A percentile compares a stretch with the other conserved stretches of the same genome.
These are phyloP conservation scores for Yamadazyma kanchanaburiensis DNA, from an alignment of 1,139 yeast species.

Conservation along the genomic window DNA sequence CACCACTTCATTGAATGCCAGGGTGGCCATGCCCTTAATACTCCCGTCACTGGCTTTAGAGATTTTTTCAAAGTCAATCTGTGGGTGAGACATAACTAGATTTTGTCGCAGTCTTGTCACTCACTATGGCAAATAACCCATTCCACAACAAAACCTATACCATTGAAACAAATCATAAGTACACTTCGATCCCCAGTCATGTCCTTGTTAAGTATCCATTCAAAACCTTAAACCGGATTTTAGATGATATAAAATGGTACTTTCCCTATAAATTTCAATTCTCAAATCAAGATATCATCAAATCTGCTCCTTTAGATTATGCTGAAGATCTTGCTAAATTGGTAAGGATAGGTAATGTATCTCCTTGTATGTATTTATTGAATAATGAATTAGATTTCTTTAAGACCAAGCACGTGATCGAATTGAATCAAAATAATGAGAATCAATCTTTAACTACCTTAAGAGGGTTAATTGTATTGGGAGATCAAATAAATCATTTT, in stretches of 20 bases:
- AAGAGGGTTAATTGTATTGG: constrained; percentile 30
- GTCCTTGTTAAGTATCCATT: constrained; percentile 30
- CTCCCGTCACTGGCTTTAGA: constrained; percentile 37
- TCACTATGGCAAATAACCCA: constrained; percentile 12
- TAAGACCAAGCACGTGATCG: constrained; percentile 16
- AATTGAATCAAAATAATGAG: constrained; percentile 18
- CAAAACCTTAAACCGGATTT: constrained; percentile 63
- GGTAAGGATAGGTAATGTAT: constrained; percentile 9
- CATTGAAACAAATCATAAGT: constrained; percentile 8
- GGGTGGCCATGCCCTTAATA: constrained; percentile 27
- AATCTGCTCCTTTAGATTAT: constrained; percentile 32
- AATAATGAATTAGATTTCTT: constrained; percentile 33
- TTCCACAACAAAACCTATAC: constrained; percentile 14
- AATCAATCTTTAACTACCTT: constrained; percentile 23
- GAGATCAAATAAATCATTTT: constrained; percentile 27
- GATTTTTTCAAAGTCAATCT: constrained; percentile 37
- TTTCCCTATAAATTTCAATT: constrained; percentile 20
- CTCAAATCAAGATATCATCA: constrained; percentile 23
- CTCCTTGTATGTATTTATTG: constrained; percentile 20
- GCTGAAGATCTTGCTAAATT: constrained; percentile 24
- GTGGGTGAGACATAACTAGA: constrained; percentile 2
- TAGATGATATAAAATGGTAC: constrained; percentile 60
- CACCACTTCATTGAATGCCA: constrained; percentile 52
- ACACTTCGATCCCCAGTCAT: constrained; percentile 8
- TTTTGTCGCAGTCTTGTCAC: neutral